Evolutionary conservation across 257 asterid genomes (phyloP).

Genomic region (Salvia miltiorrhiza): DNA sequence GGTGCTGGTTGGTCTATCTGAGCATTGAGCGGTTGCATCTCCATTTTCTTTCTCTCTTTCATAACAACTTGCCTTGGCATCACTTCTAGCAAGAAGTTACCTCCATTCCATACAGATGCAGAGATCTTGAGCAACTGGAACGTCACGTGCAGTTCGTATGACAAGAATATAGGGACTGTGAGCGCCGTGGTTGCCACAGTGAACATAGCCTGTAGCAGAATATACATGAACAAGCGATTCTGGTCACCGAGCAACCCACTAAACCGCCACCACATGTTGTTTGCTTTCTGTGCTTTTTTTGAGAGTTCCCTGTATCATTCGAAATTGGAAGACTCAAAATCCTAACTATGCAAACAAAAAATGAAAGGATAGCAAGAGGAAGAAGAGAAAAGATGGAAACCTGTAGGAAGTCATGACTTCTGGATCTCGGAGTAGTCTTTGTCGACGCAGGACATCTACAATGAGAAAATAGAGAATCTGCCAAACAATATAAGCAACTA

Average conservation of each 20-base stretch:
- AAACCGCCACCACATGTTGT: slow-evolving; percentile 88
- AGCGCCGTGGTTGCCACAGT: slow-evolving; percentile 88
- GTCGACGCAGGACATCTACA: slow-evolving; percentile 86
- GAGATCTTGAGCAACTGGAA: slow-evolving; percentile 89
- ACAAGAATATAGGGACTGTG: slow-evolving; percentile 85
- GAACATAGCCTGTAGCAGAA: slow-evolving; percentile 77
- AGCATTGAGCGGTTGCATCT: slow-evolving; percentile 40
- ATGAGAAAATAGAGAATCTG: slow-evolving; percentile 88
- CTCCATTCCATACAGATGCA: slow-evolving; percentile 92
- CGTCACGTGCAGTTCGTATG: slow-evolving; percentile 56
- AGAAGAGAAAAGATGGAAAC: slow-evolving; percentile 29
- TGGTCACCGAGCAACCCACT: slow-evolving; percentile 93
- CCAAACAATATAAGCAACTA: slow-evolving; percentile 75
- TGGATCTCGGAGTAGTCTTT: slow-evolving; percentile 80
- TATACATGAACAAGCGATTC: slow-evolving; percentile 90
- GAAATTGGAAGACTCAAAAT: background rate
- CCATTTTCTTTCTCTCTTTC: slow-evolving; percentile 76
- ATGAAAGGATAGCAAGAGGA: background rate
- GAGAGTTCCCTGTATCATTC: slow-evolving; percentile 64
- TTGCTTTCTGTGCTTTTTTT: slow-evolving; percentile 91
- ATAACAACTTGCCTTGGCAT: slow-evolving; percentile 90
- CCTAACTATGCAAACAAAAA: background rate
- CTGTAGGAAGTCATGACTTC: slow-evolving; percentile 99
- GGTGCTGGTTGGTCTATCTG: slow-evolving; percentile 18
- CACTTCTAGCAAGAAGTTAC: slow-evolving; percentile 86